phyloP scores from a whole-genome alignment of 2,329 filamentous ascomycete genomes.

The Fusarium caatingaense region DNA sequence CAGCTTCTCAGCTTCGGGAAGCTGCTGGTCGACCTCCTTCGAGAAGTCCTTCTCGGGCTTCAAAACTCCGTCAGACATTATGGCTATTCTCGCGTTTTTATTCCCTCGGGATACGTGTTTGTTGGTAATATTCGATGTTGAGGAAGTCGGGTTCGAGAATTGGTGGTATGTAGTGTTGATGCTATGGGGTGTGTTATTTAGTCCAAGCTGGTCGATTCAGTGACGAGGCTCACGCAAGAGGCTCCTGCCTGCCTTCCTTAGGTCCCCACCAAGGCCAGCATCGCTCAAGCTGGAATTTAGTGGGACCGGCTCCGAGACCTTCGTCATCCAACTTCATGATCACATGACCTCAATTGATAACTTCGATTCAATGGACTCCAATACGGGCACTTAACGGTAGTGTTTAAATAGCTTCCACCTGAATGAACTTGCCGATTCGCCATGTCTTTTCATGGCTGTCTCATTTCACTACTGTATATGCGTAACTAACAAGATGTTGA shows the following conservation, averaged over 20 bases:
- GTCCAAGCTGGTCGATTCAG: slow-evolving; percentile 46
- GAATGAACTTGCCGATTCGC: not conserved
- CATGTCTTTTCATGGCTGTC: not conserved
- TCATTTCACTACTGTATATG: not conserved
- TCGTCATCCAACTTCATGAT: not conserved
- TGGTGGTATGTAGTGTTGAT: slow-evolving; percentile 33
- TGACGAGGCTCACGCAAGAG: slow-evolving; percentile 53
- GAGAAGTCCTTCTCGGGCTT: slow-evolving; percentile 99
- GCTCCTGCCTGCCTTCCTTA: slow-evolving; percentile 52
- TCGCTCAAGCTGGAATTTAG: slow-evolving; percentile 40
- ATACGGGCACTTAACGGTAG: not conserved
- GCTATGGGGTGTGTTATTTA: slow-evolving; percentile 42
- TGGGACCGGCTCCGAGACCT: slow-evolving; percentile 35
- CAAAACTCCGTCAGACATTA: slow-evolving; percentile 83
- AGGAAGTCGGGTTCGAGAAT: slow-evolving; percentile 7
- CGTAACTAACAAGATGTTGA: not conserved
- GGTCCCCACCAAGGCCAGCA: slow-evolving; percentile 33
- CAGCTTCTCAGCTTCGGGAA: slow-evolving; percentile 90
- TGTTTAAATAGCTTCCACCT: fast-evolving
- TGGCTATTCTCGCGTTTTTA: slow-evolving; percentile 30
- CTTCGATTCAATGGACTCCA: not conserved
- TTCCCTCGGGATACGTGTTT: slow-evolving; percentile 5
- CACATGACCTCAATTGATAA: slow-evolving; percentile 24
- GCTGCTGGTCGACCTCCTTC: slow-evolving; percentile 92
- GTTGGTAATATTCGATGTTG: not conserved